These are phyloP conservation scores for Triticum timopheevii DNA, from an alignment of 176 grass and related monocot species.

Conservation along the genomic window DNA sequence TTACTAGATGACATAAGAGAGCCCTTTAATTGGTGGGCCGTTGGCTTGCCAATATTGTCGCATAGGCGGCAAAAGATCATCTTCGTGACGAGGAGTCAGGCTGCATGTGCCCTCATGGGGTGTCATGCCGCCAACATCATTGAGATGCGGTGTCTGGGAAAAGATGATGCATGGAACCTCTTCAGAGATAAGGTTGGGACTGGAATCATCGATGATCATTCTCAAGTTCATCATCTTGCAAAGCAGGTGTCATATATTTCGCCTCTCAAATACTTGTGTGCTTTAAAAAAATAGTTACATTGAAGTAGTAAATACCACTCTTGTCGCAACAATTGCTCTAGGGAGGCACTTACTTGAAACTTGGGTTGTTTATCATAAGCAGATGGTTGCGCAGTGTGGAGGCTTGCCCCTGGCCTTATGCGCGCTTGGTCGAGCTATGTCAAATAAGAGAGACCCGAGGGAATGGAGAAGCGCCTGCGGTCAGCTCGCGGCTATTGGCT, in stretches of 20 bases:
- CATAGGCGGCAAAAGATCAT: not conserved
- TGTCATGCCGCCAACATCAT: not conserved
- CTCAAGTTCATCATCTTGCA: not conserved
- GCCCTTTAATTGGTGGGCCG: not conserved
- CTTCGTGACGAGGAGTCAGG: not conserved
- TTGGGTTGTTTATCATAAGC: not conserved
- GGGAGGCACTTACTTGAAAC: not conserved
- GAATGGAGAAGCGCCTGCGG: not conserved
- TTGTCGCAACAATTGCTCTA: not conserved
- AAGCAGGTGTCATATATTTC: not conserved
- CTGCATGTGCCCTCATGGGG: not conserved
- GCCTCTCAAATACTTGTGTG: no score
- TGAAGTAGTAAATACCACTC: not conserved
- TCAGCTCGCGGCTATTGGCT: not conserved
- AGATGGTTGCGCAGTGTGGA: not conserved
- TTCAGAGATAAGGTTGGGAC: not conserved
- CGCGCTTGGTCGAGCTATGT: not conserved
- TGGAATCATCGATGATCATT: not conserved
- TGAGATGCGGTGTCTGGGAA: not conserved
- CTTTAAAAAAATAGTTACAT: not conserved
- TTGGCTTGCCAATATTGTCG: not conserved
- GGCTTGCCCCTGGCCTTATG: not conserved
- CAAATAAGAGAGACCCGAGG: not conserved
- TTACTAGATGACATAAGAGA: not conserved
- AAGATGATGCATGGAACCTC: not conserved